These are phyloP conservation scores for Brassica hybrid DNA, from an alignment of 441 rosid species.

Conservation along the genomic window DNA sequence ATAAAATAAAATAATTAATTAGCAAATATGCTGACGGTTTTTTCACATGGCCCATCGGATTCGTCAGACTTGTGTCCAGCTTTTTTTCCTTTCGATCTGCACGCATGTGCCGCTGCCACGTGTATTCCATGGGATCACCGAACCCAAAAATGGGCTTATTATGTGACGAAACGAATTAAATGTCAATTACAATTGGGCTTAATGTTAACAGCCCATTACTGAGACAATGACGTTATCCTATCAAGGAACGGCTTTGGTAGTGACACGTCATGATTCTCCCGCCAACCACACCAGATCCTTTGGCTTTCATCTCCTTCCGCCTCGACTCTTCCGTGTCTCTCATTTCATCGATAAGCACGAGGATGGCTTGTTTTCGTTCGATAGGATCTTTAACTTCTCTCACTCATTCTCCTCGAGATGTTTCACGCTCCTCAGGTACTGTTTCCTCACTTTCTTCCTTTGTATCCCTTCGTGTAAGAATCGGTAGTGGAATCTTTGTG, in stretches of 20 bases:
- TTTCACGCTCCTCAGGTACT: conserved; percentile 37
- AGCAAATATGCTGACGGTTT: conserved; percentile 35
- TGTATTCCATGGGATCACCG: conserved; percentile 25
- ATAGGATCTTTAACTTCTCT: conserved; percentile 20
- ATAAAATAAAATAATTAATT: neutral
- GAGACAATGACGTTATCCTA: conserved; percentile 31
- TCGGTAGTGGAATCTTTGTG: neutral
- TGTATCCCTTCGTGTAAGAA: neutral
- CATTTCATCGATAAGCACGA: conserved; percentile 8
- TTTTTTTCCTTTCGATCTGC: conserved; percentile 35
- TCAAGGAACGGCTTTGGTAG: conserved; percentile 42
- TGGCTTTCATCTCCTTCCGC: conserved; percentile 9
- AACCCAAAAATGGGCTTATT: conserved; percentile 7
- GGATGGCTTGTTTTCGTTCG: conserved; percentile 41
- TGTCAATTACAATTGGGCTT: neutral
- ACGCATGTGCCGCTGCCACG: conserved; percentile 46
- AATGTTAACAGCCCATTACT: neutral
- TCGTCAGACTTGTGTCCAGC: conserved; percentile 41
- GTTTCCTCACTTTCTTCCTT: neutral
- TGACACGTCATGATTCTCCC: conserved; percentile 45
- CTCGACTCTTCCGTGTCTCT: conserved; percentile 9
- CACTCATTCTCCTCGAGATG: conserved; percentile 26
- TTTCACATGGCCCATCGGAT: conserved; percentile 41
- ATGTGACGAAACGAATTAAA: neutral
- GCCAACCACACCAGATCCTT: conserved; percentile 29